phyloP scores from a whole-genome alignment of 208 protist genomes.

The Trypanosoma boissoni region DNA sequence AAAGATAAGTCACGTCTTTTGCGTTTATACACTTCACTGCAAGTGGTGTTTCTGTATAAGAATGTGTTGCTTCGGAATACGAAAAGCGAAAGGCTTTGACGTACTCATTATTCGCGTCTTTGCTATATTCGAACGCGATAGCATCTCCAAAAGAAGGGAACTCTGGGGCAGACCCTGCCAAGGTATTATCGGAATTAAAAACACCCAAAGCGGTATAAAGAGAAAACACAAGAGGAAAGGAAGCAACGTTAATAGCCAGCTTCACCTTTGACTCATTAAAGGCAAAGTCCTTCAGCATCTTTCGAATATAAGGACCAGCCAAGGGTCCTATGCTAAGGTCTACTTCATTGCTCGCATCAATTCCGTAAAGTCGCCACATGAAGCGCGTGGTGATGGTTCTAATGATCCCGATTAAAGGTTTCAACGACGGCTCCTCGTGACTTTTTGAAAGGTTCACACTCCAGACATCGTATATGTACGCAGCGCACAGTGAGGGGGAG shows the following conservation, averaged over 20 bases:
- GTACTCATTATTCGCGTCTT: background rate
- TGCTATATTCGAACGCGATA: conserved; percentile 19
- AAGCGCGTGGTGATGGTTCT: conserved; percentile 6
- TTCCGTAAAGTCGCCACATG: conserved; percentile 19
- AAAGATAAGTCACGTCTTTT: conserved; percentile 9
- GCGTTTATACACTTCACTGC: conserved; percentile 12
- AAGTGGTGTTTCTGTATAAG: conserved; percentile 3
- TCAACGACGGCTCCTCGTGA: conserved; percentile 3
- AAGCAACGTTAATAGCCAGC: conserved; percentile 11
- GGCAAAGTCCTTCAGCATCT: conserved; percentile 1
- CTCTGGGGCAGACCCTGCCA: background rate
- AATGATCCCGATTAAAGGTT: conserved; percentile 1
- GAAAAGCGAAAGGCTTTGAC: conserved; percentile 9
- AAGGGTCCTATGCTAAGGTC: conserved; percentile 15
- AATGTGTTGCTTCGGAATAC: background rate
- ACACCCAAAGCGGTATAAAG: conserved; percentile 6
- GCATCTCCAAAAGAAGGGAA: conserved; percentile 14
- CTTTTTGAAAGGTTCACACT: conserved; percentile 13
- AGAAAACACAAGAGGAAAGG: conserved; percentile 15
- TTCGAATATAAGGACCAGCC: conserved; percentile 15
- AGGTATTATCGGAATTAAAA: conserved; percentile 12
- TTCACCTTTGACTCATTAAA: background rate
- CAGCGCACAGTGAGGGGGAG: conserved; percentile 17
- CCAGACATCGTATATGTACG: conserved; percentile 21
- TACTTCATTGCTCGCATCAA: background rate